A percentile compares a stretch with the other conserved stretches of the same genome.
phyloP scores from a whole-genome alignment of 2,329 filamentous ascomycete species.

The Arachnomyces sp. region DNA sequence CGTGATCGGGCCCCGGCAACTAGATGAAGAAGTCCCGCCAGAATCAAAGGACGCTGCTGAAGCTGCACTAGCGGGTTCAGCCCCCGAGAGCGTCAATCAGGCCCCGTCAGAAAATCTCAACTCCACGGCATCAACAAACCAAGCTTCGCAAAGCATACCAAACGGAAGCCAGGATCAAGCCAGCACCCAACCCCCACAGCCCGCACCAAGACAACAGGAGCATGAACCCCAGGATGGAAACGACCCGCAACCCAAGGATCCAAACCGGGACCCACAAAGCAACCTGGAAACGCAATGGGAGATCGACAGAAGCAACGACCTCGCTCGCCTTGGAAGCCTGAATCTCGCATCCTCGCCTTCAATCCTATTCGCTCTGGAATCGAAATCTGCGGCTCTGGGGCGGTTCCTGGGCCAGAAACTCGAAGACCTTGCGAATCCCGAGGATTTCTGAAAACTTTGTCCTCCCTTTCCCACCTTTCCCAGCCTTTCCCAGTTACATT shows the following conservation, averaged over 20 bases:
- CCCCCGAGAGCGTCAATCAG: too few species aligned
- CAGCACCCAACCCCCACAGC: not conserved
- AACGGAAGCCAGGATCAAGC: not conserved
- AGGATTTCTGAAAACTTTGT: constrained; percentile 28
- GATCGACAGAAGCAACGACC: constrained; percentile 33
- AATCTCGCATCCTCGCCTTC: constrained; percentile 32
- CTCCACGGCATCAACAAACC: not conserved
- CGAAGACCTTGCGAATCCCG: constrained; percentile 33
- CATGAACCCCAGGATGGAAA: constrained; percentile 4
- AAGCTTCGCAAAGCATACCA: not conserved
- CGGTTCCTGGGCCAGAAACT: constrained; percentile 34
- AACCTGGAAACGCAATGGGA: constrained; percentile 30
- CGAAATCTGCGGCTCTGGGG: constrained; percentile 35
- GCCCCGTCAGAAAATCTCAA: too few species aligned
- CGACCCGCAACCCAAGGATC: constrained; percentile 2
- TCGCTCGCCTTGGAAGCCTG: constrained; percentile 31
- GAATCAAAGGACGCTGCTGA: not conserved
- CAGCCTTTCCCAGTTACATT: too few species aligned
- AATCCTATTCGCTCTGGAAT: constrained; percentile 34
- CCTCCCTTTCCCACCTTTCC: too few species aligned
- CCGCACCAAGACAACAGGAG: not conserved
- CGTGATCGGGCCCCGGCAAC: constrained; percentile 26
- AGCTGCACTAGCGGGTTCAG: constrained; percentile 1
- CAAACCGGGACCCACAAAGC: constrained; percentile 14
- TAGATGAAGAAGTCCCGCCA: not conserved